Evolutionary conservation across 257 asterid species (phyloP).

Genomic region (Voacanga thouarsii): DNA sequence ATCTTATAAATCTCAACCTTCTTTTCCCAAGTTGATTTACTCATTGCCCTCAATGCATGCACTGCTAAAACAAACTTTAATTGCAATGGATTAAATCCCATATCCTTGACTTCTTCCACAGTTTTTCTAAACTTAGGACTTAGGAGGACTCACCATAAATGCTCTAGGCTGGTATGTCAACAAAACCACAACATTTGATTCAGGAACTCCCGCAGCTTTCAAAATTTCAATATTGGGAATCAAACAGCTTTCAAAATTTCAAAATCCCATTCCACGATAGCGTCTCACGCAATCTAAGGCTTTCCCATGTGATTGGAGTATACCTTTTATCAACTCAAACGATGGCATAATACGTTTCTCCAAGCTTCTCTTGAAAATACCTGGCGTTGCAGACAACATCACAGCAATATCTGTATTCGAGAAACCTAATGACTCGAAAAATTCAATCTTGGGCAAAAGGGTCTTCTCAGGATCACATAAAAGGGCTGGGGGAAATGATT

Average conservation of each 20-base stretch:
- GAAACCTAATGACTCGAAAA: not conserved
- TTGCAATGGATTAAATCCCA: conserved; percentile 12
- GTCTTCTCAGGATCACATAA: conserved; percentile 12
- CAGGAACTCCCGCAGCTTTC: conserved; percentile 12
- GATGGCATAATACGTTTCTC: conserved; percentile 5
- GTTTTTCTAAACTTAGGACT: conserved; percentile 4
- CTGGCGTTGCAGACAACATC: not conserved
- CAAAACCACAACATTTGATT: not conserved
- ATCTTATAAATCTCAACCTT: conserved; percentile 29
- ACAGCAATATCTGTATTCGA: not conserved
- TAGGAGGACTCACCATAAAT: not conserved
- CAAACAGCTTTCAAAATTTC: not conserved
- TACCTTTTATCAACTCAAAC: not conserved
- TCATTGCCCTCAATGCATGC: not conserved
- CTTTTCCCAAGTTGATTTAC: conserved; percentile 23
- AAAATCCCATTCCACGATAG: not conserved
- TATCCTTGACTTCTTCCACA: conserved; percentile 12
- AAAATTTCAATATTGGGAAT: not conserved
- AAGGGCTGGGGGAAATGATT: conserved; percentile 12
- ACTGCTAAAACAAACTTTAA: conserved; percentile 12
- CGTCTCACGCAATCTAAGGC: not conserved
- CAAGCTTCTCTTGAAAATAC: not conserved
- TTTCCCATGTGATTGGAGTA: not conserved
- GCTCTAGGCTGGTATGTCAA: conserved; percentile 1
- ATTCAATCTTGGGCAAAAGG: conserved; percentile 17